A percentile compares a stretch with the other conserved stretches of the same genome.
Conservation (phyloP, 441 rosid species). For the Populus hybrid region DNA sequence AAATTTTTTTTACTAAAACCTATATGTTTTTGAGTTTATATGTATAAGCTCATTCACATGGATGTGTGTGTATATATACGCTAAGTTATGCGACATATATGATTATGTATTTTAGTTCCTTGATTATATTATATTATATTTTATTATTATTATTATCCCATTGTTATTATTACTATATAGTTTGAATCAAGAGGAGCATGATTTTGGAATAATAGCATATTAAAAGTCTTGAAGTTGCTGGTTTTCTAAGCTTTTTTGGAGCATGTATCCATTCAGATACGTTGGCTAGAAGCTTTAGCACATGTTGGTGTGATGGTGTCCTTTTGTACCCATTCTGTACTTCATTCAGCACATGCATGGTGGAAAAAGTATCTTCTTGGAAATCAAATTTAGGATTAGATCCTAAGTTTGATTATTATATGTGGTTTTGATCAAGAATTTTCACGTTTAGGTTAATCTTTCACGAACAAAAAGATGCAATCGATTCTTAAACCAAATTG, state of each 20-base stretch:
- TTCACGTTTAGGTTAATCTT: neutral
- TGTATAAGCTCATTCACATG: neutral
- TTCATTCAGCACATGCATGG: neutral
- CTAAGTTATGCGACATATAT: neutral
- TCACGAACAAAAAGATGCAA: too few relatives aligned
- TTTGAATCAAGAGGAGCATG: neutral
- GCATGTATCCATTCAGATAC: neutral
- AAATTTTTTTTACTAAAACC: too few relatives aligned
- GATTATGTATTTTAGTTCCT: neutral
- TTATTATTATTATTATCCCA: too few relatives aligned
- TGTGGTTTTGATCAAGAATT: neutral
- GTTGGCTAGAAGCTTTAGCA: neutral
- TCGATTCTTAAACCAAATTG: neutral
- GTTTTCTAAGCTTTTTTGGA: neutral
- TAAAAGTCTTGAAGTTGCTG: neutral
- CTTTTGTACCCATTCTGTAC: neutral
- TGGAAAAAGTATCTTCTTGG: neutral
- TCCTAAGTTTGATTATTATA: neutral
- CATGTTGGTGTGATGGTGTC: neutral
- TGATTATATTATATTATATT: neutral
- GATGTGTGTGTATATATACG: conserved; percentile 1
- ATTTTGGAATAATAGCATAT: neutral
- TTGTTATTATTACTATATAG: too few relatives aligned
- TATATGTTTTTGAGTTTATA: neutral
- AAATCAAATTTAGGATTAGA: neutral